These are phyloP conservation scores for Cyclotella sp. DNA, from an alignment of 108 stramenopile genomes.

Conservation along the genomic window DNA sequence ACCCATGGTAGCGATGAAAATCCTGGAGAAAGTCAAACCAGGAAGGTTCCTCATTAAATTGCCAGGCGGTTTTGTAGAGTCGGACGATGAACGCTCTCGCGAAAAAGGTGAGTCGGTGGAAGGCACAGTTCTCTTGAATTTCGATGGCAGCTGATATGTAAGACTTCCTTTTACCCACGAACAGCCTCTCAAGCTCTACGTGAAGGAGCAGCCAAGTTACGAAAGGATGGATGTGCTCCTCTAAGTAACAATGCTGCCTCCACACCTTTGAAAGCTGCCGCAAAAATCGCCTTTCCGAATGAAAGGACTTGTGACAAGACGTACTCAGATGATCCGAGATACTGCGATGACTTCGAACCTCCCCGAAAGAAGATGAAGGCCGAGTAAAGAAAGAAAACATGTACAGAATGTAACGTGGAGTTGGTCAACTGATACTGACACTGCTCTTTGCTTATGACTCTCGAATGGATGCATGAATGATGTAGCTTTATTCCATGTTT, in stretches of 20 bases:
- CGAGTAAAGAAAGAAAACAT: background rate
- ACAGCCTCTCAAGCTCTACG: constrained; percentile 49
- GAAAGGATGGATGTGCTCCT: constrained; percentile 21
- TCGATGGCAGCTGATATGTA: background rate
- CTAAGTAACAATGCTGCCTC: background rate
- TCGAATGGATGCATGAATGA: background rate
- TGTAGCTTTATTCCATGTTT: too few species aligned
- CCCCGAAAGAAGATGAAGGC: constrained; percentile 36
- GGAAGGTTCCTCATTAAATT: constrained; percentile 49
- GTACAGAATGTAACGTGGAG: background rate
- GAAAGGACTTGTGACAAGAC: constrained; percentile 17
- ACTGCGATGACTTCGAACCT: constrained; percentile 34
- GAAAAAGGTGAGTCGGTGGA: constrained; percentile 36
- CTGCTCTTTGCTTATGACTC: background rate
- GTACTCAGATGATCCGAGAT: constrained; percentile 20
- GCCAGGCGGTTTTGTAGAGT: constrained; percentile 33
- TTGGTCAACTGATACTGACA: background rate
- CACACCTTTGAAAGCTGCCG: background rate
- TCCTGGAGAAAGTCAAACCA: constrained; percentile 41
- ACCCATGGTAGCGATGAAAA: constrained; percentile 34
- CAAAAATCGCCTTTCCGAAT: constrained; percentile 21
- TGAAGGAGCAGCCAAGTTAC: constrained; percentile 53
- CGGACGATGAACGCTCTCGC: constrained; percentile 37
- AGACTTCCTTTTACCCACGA: background rate
- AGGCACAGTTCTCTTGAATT: background rate